These are phyloP conservation scores for Podaxis pistillaris DNA, from an alignment of 768 basidiomycete species.

Conservation along the genomic window DNA sequence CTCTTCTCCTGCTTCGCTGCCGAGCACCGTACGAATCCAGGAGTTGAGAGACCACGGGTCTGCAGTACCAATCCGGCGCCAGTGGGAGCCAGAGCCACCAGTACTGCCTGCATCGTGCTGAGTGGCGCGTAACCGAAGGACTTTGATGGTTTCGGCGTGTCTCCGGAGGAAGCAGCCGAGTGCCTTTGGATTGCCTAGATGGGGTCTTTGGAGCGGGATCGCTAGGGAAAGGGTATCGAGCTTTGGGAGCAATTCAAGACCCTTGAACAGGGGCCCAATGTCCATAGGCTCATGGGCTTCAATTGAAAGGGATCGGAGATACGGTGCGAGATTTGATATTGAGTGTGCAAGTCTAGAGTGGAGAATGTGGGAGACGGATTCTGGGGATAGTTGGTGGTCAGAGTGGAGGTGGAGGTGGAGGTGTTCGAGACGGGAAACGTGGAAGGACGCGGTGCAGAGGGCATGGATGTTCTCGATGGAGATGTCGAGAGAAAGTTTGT, in stretches of 20 bases:
- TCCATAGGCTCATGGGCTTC: conserved; percentile 46
- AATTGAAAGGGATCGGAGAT: conserved; percentile 38
- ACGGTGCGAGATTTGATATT: conserved; percentile 32
- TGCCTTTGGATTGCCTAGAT: conserved; percentile 41
- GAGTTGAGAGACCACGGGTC: conserved; percentile 31
- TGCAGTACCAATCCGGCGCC: conserved; percentile 26
- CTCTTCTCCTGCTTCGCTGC: conserved; percentile 2
- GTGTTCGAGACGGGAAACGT: conserved; percentile 34
- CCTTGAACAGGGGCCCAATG: conserved; percentile 38
- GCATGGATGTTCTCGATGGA: conserved; percentile 39
- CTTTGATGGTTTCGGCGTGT: conserved; percentile 32
- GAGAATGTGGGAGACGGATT: conserved; percentile 30
- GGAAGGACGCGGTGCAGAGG: conserved; percentile 30
- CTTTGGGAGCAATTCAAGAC: conserved; percentile 29
- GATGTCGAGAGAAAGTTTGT: conserved; percentile 41
- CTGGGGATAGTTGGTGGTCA: conserved; percentile 27
- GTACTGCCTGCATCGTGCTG: conserved; percentile 31
- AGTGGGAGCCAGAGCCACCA: neutral
- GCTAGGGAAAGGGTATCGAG: conserved; percentile 37
- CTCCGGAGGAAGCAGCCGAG: conserved; percentile 35
- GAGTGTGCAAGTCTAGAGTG: conserved; percentile 36
- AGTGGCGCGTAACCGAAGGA: conserved; percentile 40
- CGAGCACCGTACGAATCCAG: conserved; percentile 27
- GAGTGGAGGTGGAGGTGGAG: conserved; percentile 42
- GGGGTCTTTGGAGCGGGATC: conserved; percentile 38